These are phyloP conservation scores for Stephanodiscus minutulus DNA, from an alignment of 108 stramenopile species.

Conservation along the genomic window DNA sequence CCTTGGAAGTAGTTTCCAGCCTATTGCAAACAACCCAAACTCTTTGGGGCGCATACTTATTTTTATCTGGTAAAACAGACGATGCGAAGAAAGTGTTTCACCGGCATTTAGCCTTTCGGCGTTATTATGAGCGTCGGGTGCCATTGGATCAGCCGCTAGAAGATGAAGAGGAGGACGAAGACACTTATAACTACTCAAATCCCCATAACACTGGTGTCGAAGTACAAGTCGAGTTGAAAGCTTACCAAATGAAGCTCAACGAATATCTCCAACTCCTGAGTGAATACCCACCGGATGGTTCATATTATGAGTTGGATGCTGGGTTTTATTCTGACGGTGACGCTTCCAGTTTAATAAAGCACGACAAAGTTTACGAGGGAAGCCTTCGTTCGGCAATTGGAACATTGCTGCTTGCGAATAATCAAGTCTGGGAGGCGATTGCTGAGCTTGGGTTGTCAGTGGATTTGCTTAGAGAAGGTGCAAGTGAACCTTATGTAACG, in stretches of 20 bases:
- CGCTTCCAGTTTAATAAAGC: neutral
- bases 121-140: constrained; percentile 1
- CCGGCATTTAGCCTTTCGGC: neutral
- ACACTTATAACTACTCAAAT: neutral
- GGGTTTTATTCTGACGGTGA: neutral
- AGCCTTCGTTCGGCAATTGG: constrained; percentile 17
- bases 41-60: constrained; percentile 3
- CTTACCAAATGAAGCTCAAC: constrained; percentile 16
- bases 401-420: neutral
- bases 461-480: neutral
- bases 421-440: constrained; percentile 8
- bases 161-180: constrained; percentile 10
- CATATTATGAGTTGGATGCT: neutral
- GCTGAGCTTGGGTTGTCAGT: constrained; percentile 4
- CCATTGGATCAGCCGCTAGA: constrained; percentile 1
- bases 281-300: neutral
- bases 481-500: neutral
- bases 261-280: neutral
- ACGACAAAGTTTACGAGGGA: constrained; percentile 16
- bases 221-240: constrained; percentile 3
- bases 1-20: neutral
- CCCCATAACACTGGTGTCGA: neutral
- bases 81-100: constrained; percentile 14
- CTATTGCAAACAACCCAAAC: constrained; percentile 5
- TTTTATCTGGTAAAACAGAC: neutral